Evolutionary conservation across 768 basidiomycete genomes (phyloP).

Genomic region (Boletellus emodensis): DNA sequence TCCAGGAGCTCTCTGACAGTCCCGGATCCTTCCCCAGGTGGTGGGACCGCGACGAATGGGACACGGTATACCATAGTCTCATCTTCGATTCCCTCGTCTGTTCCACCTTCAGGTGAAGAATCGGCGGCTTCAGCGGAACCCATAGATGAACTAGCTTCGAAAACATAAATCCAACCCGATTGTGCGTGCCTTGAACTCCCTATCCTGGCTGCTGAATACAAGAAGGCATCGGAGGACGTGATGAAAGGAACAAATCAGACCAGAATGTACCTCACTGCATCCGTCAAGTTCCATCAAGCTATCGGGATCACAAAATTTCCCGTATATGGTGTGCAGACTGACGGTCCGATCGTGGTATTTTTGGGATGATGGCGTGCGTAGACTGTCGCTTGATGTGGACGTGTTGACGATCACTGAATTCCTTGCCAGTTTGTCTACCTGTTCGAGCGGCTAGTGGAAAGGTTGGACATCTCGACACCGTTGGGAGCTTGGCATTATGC

Average conservation of each 20-base stretch:
- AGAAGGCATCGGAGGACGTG: background rate
- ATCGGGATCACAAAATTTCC: conserved; percentile 1
- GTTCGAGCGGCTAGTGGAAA: conserved; percentile 4
- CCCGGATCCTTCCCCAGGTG: background rate
- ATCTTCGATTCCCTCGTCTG: background rate
- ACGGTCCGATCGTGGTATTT: conserved; percentile 1
- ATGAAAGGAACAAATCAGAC: conserved; percentile 5
- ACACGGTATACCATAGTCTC: background rate
- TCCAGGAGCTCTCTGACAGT: background rate
- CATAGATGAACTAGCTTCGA: background rate
- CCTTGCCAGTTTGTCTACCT: background rate
- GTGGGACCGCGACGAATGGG: background rate
- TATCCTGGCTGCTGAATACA: conserved; percentile 6
- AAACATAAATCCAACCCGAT: background rate
- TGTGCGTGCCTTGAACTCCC: conserved; percentile 1
- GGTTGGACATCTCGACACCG: conserved; percentile 2
- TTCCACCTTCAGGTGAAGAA: background rate
- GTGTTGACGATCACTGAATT: no score
- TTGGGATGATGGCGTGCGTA: background rate
- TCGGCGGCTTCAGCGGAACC: background rate
- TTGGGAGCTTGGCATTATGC: conserved; percentile 10
- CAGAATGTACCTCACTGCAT: conserved; percentile 7
- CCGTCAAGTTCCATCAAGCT: conserved; percentile 4
- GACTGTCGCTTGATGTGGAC: no score
- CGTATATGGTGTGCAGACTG: conserved; percentile 8